Conservation (phyloP, 116 monocot species). For the Cymodocea nodosa region DNA sequence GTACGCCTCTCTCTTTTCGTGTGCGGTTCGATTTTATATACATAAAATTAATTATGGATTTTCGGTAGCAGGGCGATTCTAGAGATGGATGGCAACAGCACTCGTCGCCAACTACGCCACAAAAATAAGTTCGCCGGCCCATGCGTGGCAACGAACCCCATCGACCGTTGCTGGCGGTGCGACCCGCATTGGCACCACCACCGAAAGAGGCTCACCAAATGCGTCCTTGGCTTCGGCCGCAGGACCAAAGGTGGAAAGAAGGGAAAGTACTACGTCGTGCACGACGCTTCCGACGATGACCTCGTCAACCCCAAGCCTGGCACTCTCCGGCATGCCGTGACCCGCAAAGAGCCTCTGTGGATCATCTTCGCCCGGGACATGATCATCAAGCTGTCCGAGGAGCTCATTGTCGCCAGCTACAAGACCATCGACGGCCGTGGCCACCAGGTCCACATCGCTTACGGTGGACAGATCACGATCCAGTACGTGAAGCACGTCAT, state of each 20-base stretch:
- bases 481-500: slow-evolving; percentile 71
- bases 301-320: slow-evolving; percentile 49
- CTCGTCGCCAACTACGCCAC: slow-evolving; percentile 21
- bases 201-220: slow-evolving; percentile 55
- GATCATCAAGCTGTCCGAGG: slow-evolving; percentile 53
- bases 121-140: slow-evolving; percentile 2
- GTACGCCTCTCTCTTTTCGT: no score
- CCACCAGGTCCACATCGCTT: slow-evolving; percentile 47
- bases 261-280: slow-evolving; percentile 58
- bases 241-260: slow-evolving; percentile 39
- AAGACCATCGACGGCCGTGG: slow-evolving; percentile 88
- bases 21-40: no score
- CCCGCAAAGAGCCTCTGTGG: slow-evolving; percentile 68
- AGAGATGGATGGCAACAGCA: slow-evolving; percentile 21
- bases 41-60: no score
- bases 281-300: slow-evolving; percentile 49
- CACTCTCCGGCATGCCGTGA: slow-evolving; percentile 66
- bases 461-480: slow-evolving; percentile 61
- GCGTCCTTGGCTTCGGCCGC: slow-evolving; percentile 63
- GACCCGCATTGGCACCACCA: slow-evolving; percentile 37
- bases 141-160: slow-evolving; percentile 67
- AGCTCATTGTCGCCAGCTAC: slow-evolving; percentile 61
- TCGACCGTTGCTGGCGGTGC: slow-evolving; percentile 93
- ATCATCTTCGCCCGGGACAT: slow-evolving; percentile 61
- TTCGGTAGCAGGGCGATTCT: slow-evolving; percentile 4